Evolutionary conservation across 345 rosid species (phyloP).

Genomic region (Populus alba): DNA sequence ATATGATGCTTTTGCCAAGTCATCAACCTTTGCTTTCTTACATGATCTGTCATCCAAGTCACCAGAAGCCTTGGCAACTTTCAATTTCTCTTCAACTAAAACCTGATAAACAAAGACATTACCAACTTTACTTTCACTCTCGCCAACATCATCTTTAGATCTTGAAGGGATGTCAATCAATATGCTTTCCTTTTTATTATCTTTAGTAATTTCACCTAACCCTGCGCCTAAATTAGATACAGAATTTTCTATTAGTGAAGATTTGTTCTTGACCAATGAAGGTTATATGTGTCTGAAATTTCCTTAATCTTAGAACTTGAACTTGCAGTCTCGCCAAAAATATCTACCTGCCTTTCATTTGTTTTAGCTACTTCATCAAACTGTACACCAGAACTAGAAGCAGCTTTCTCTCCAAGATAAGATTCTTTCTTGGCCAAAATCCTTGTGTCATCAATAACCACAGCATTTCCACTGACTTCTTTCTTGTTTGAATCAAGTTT

Average conservation of each 20-base stretch:
- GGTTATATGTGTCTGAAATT: conserved; percentile 5
- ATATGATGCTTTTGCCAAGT: conserved; percentile 21
- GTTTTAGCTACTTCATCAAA: not conserved
- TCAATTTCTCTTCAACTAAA: conserved; percentile 32
- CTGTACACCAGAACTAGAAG: not conserved
- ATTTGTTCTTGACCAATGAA: not conserved
- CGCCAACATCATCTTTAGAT: conserved; percentile 19
- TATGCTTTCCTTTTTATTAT: not conserved
- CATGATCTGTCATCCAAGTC: conserved; percentile 40
- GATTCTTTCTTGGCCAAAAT: conserved; percentile 19
- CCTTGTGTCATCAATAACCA: conserved; percentile 5
- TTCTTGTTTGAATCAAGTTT: conserved; percentile 33
- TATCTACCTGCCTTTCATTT: not conserved
- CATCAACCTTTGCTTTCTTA: conserved; percentile 53
- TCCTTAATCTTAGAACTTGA: conserved; percentile 20
- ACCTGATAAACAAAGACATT: conserved; percentile 7
- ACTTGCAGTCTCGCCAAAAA: not conserved
- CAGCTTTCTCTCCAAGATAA: not conserved
- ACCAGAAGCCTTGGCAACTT: conserved; percentile 25
- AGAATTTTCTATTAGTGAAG: not conserved
- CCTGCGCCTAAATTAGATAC: not conserved
- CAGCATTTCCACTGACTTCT: conserved; percentile 18
- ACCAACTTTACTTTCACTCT: conserved; percentile 21
- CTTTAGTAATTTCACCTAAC: not conserved
- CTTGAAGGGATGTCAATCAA: conserved; percentile 5